A percentile compares a stretch with the other conserved stretches of the same genome.
phyloP scores from a whole-genome alignment of 495 filamentous ascomycete genomes.

The Aspergillus coremiiformis region DNA sequence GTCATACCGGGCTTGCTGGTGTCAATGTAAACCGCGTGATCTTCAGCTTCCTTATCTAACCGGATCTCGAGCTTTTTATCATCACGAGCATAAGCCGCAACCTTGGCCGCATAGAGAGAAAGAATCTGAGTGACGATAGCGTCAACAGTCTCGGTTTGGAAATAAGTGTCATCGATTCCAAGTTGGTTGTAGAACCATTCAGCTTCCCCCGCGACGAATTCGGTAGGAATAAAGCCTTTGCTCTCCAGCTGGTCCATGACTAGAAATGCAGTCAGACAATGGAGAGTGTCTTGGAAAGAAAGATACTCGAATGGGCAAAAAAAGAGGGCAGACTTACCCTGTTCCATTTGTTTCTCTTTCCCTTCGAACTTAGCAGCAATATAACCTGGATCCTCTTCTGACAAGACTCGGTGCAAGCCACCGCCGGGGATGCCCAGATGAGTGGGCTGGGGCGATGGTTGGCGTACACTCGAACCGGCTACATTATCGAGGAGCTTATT shows the following conservation, averaged over 20 bases:
- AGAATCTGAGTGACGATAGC: conserved; percentile 90
- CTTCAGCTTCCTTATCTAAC: conserved; percentile 85
- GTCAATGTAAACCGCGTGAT: conserved; percentile 98
- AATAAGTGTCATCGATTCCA: conserved; percentile 98
- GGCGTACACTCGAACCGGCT: conserved; percentile 48
- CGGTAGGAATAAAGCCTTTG: conserved; percentile 77
- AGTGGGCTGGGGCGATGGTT: conserved; percentile 86
- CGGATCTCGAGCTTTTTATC: conserved; percentile 92
- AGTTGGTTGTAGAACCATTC: conserved; percentile 96
- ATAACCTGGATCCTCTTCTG: conserved; percentile 90
- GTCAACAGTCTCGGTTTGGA: conserved; percentile 81
- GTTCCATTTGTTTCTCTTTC: conserved; percentile 87
- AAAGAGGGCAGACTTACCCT: conserved; percentile 47
- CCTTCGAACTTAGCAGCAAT: conserved; percentile 92
- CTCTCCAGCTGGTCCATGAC: conserved; percentile 70
- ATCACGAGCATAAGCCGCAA: conserved; percentile 87
- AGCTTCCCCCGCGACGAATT: conserved; percentile 77
- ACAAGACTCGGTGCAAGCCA: conserved; percentile 57
- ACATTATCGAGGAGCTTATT: conserved; percentile 61
- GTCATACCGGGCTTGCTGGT: conserved; percentile 84
- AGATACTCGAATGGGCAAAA: neutral
- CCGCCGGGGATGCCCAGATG: conserved; percentile 72
- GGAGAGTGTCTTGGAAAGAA: too few species aligned
- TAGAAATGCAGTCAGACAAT: conserved; percentile 11
- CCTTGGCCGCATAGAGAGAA: conserved; percentile 93